Evolutionary conservation across 768 basidiomycete species (phyloP).

Genomic region (Roridomyces roridus): DNA sequence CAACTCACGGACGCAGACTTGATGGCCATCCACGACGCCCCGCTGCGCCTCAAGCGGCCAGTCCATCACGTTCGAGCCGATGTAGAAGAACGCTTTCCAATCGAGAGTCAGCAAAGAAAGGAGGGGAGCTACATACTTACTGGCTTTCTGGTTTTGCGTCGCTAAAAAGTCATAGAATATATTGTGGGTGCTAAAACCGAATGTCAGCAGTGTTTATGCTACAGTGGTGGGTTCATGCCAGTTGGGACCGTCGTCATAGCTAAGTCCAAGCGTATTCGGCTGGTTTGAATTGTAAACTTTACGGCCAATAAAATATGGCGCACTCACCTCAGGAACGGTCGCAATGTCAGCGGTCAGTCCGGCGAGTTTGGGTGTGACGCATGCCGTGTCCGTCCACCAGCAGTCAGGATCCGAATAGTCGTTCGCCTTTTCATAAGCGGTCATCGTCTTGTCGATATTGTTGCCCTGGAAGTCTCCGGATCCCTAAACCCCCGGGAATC

Average conservation of each 20-base stretch:
- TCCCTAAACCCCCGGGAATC: too few species aligned
- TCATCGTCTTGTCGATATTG: too few species aligned
- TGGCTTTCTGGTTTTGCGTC: conserved; percentile 63
- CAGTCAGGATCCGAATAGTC: conserved; percentile 53
- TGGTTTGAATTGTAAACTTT: conserved; percentile 17
- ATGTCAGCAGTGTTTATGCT: too few species aligned
- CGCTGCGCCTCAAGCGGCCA: conserved; percentile 64
- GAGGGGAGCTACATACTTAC: conserved; percentile 38
- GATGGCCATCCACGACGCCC: conserved; percentile 58
- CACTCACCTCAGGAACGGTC: conserved; percentile 53
- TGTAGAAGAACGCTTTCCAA: conserved; percentile 60
- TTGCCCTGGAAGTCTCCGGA: too few species aligned
- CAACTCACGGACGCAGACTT: conserved; percentile 62
- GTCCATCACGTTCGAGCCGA: conserved; percentile 63
- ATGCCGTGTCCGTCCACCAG: conserved; percentile 55
- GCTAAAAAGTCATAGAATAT: conserved; percentile 62
- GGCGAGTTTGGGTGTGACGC: conserved; percentile 52
- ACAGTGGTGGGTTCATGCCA: too few species aligned
- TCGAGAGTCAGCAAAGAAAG: not conserved
- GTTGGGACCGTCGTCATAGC: conserved; percentile 65
- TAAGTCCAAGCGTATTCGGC: conserved; percentile 63
- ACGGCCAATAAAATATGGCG: not conserved
- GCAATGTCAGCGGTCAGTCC: conserved; percentile 52
- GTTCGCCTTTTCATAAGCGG: too few species aligned
- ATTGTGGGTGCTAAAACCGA: conserved; percentile 59